These are phyloP conservation scores for Aspergillus candidus DNA, from an alignment of 2,329 filamentous ascomycete species.

Conservation along the genomic window DNA sequence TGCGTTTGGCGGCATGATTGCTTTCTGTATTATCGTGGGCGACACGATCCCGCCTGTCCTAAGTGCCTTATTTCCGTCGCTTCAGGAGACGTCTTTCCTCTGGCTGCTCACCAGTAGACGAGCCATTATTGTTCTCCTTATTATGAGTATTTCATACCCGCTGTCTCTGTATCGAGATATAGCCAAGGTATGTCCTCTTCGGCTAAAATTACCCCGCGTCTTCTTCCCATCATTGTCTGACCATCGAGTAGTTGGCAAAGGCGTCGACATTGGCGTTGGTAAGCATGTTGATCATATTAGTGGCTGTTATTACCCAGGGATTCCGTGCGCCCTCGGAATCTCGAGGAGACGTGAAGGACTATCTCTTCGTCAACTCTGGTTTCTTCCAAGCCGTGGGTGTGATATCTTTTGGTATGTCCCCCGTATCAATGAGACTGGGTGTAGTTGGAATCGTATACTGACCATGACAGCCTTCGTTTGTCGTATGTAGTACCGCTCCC, in stretches of 20 bases:
- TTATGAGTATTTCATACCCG: slow-evolving; percentile 80
- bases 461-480: slow-evolving; percentile 57
- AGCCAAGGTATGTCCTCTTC: slow-evolving; percentile 63
- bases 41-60: slow-evolving; percentile 93
- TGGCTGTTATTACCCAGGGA: slow-evolving; percentile 82
- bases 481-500: slow-evolving; percentile 38
- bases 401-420: slow-evolving; percentile 78
- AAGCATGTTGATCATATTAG: slow-evolving; percentile 85
- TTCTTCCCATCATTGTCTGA: slow-evolving; percentile 22
- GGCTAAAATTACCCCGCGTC: neutral
- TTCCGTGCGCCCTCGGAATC: slow-evolving; percentile 64
- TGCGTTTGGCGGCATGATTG: slow-evolving; percentile 97
- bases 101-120: slow-evolving; percentile 75
- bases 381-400: slow-evolving; percentile 96
- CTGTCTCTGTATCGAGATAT: slow-evolving; percentile 94
- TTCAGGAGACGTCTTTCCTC: slow-evolving; percentile 67
- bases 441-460: slow-evolving; percentile 21
- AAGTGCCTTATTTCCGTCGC: slow-evolving; percentile 69
- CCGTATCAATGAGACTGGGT: neutral
- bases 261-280: slow-evolving; percentile 87
- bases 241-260: slow-evolving; percentile 68
- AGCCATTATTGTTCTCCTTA: slow-evolving; percentile 81
- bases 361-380: slow-evolving; percentile 74
- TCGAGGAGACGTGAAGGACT: slow-evolving; percentile 63
- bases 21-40: slow-evolving; percentile 94